phyloP scores from a whole-genome alignment of 2,329 filamentous ascomycete genomes.

The Dactylellina cionopaga region DNA sequence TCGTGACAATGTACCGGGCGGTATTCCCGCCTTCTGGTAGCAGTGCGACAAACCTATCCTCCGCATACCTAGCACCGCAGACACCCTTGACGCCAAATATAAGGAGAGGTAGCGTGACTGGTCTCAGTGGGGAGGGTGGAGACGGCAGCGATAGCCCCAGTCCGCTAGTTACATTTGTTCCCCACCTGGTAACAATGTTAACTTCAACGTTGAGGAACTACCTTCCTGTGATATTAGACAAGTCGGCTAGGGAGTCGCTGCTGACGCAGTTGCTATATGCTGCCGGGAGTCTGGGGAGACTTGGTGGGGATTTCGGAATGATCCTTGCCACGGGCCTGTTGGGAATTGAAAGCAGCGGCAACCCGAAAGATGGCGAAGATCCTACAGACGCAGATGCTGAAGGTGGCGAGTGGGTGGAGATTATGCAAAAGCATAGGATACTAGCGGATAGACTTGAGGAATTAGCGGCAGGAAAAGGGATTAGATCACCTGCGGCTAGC shows the following conservation, averaged over 20 bases:
- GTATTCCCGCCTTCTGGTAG: slow-evolving; percentile 71
- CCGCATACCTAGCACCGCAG: slow-evolving; percentile 38
- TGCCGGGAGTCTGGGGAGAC: slow-evolving; percentile 84
- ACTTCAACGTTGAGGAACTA: slow-evolving; percentile 79
- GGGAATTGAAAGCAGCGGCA: slow-evolving; percentile 59
- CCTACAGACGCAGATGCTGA: slow-evolving; percentile 61
- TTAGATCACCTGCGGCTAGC: slow-evolving; percentile 31
- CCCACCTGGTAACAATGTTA: slow-evolving; percentile 83
- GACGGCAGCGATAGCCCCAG: slow-evolving; percentile 59
- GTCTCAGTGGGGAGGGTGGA: not conserved
- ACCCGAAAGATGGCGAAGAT: slow-evolving; percentile 59
- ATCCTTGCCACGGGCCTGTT: slow-evolving; percentile 74
- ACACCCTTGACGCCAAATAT: slow-evolving; percentile 42
- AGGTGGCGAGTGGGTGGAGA: slow-evolving; percentile 80
- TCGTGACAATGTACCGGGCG: slow-evolving; percentile 91
- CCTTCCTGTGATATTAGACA: slow-evolving; percentile 82
- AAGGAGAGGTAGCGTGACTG: slow-evolving; percentile 1
- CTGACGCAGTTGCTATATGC: slow-evolving; percentile 94
- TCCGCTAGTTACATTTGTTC: slow-evolving; percentile 82
- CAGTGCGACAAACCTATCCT: slow-evolving; percentile 7
- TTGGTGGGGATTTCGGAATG: slow-evolving; percentile 93
- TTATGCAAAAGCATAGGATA: slow-evolving; percentile 86
- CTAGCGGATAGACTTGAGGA: slow-evolving; percentile 79
- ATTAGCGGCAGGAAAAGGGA: slow-evolving; percentile 53
- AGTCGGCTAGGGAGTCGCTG: slow-evolving; percentile 82